Conservation (phyloP, 495 filamentous ascomycete genomes). For the Neurospora africana region DNA sequence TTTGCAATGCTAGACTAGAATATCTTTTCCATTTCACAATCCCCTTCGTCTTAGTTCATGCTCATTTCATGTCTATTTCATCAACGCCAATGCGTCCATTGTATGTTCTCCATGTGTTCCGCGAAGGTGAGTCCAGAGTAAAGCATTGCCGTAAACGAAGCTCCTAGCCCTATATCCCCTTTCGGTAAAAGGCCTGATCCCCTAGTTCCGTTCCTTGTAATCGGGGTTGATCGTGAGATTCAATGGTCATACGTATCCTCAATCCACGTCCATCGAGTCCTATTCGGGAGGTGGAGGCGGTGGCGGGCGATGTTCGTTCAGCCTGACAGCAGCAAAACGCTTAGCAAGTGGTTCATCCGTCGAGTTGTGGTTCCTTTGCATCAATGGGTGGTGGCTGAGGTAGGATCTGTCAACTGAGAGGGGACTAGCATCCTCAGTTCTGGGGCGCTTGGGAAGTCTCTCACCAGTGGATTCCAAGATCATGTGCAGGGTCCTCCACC, state of each 20-base stretch:
- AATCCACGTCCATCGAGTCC: not conserved
- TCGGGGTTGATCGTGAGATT: not conserved
- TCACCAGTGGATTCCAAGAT: constrained; percentile 96
- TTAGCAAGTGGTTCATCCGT: constrained; percentile 80
- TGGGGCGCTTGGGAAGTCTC: constrained; percentile 77
- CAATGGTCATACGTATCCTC: not conserved
- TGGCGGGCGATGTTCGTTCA: constrained; percentile 41
- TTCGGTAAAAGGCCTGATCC: not conserved
- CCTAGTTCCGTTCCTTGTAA: not conserved
- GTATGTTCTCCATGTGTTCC: not conserved
- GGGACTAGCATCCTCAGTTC: constrained; percentile 21
- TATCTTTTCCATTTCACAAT: not conserved
- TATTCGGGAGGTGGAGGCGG: not conserved
- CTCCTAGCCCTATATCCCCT: not conserved
- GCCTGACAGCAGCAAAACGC: constrained; percentile 94
- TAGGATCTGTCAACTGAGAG: constrained; percentile 1
- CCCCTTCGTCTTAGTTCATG: not conserved
- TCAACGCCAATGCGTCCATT: not conserved
- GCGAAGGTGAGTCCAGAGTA: not conserved
- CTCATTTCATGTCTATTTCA: not conserved
- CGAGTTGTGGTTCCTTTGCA: constrained; percentile 19
- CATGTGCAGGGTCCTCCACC: constrained; percentile 86
- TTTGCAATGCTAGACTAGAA: not conserved
- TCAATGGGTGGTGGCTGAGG: constrained; percentile 6
- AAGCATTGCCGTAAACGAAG: not conserved